Base-by-base conservation (phyloP, 768 basidiomycete genomes). In the Russula vinacea region DNA sequence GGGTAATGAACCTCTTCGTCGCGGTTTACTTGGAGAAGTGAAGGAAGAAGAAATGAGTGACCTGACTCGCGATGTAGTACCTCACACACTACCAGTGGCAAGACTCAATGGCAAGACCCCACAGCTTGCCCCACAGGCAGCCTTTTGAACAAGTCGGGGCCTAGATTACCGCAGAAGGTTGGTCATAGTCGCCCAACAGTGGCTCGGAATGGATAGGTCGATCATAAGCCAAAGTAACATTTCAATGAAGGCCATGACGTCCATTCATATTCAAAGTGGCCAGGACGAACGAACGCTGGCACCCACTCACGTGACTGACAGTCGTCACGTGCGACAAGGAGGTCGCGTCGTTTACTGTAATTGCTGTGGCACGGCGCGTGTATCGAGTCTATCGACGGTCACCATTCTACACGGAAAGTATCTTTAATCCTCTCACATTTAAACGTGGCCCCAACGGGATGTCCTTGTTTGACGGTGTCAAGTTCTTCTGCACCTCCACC, bases 381-480 rank as follows among this genome's bases (percentile, higher is more conserved):
- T 45, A 22, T 22, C n/a, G n/a, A n/a, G n/a, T n/a, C n/a, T n/a
- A n/a, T n/a, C n/a, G n/a, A 47, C 45, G 45, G 44, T 26, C 14
- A 26, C 49, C 14, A 26, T 9, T 24, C 49, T 26, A 26, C 49
- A 49, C 22, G 11, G 24, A 49, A 26, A 49, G 11, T 13, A 26
- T 39, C 5, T 32, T 19, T 10, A 9, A n/a, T 29, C 13, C 22
- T 11, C 14, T 44, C 3, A 22, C 19, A 3, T 35, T 44, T n/a
- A n/a, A 53, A 9, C 4, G 42, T 16, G 40, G 7, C 4, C 6
- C 33, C 1, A 42, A 24, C n/a, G 10, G 26, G 1, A 69, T 69
- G 68, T 59, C 66, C 8, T 47, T 69, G 19, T 69, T 69, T 49
- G 66, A 69, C 13, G 60, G 55, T 32, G 40, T 69, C 56, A 64